Evolutionary conservation across 192 early-diverging fungal species (phyloP).

Genomic region (Coemansia erecta): DNA sequence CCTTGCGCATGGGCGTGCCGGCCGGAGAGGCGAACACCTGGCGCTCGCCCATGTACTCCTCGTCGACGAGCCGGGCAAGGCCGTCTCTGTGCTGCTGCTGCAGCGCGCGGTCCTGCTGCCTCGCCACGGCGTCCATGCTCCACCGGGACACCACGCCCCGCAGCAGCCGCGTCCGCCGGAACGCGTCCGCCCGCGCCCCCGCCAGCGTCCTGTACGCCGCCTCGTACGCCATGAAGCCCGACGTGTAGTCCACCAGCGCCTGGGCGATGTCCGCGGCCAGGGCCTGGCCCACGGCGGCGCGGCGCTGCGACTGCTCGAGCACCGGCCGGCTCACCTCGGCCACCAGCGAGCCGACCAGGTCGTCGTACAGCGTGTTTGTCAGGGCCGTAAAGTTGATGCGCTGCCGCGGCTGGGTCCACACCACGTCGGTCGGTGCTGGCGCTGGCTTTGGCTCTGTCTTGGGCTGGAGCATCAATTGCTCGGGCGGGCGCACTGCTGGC

Average conservation of each 20-base stretch:
- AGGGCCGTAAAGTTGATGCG: constrained; percentile 48
- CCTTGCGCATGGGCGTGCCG: too few species aligned
- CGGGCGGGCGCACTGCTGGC: background rate
- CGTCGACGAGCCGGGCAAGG: constrained; percentile 29
- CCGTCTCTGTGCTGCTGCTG: constrained; percentile 41
- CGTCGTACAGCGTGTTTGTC: constrained; percentile 33
- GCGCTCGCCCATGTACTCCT: constrained; percentile 16
- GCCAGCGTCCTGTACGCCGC: constrained; percentile 32
- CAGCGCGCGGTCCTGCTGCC: constrained; percentile 30
- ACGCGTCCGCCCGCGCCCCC: constrained; percentile 32
- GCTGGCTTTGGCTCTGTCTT: background rate
- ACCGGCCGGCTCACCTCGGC: constrained; percentile 15
- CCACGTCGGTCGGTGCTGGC: constrained; percentile 5
- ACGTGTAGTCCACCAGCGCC: constrained; percentile 37
- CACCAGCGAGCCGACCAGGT: constrained; percentile 27
- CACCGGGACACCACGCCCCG: constrained; percentile 23
- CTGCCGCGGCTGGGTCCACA: constrained; percentile 43
- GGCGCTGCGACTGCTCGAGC: background rate
- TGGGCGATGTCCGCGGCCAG: constrained; percentile 31
- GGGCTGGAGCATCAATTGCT: background rate
- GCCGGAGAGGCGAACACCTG: background rate
- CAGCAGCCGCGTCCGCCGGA: constrained; percentile 21
- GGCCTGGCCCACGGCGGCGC: constrained; percentile 7
- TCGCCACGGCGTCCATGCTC: constrained; percentile 32
- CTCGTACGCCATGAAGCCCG: constrained; percentile 42